Evolutionary conservation across 2,329 filamentous ascomycete genomes (phyloP).

Genomic region (Graphilbum sp.): DNA sequence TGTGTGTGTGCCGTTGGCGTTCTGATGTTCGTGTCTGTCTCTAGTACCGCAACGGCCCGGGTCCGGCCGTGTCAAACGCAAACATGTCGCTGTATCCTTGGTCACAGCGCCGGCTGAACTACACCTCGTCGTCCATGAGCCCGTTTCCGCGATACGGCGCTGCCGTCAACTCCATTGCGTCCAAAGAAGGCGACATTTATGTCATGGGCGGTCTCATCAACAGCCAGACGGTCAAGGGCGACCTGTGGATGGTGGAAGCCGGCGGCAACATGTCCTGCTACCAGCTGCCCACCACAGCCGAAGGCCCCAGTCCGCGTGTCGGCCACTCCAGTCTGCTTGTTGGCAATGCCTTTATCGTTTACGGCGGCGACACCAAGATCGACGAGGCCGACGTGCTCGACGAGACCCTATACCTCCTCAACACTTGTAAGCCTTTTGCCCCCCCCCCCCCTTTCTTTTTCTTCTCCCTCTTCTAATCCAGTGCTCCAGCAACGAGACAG

Average conservation of each 20-base stretch:
- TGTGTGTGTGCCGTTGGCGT: too few species aligned
- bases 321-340: conserved; percentile 88
- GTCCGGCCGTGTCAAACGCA: conserved; percentile 30
- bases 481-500: conserved; percentile 71
- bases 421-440: conserved; percentile 57
- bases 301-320: conserved; percentile 87
- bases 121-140: conserved; percentile 64
- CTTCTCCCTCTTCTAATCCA: conserved; percentile 1
- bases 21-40: neutral
- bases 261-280: conserved; percentile 79
- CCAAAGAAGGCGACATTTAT: conserved; percentile 94
- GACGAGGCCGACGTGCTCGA: conserved; percentile 84
- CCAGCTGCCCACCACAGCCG: conserved; percentile 76
- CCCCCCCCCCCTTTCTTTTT: neutral
- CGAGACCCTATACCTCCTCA: conserved; percentile 88
- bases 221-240: conserved; percentile 87
- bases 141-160: conserved; percentile 96
- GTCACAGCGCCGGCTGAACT: conserved; percentile 80
- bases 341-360: conserved; percentile 97
- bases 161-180: conserved; percentile 80
- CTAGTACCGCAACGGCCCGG: conserved; percentile 41
- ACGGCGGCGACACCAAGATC: conserved; percentile 94
- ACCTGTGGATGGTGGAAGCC: conserved; percentile 95
- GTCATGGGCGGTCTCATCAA: conserved; percentile 95
- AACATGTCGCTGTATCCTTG: conserved; percentile 85